Conservation (phyloP, 306 rosid genomes). For the Hippophae tibetana region DNA sequence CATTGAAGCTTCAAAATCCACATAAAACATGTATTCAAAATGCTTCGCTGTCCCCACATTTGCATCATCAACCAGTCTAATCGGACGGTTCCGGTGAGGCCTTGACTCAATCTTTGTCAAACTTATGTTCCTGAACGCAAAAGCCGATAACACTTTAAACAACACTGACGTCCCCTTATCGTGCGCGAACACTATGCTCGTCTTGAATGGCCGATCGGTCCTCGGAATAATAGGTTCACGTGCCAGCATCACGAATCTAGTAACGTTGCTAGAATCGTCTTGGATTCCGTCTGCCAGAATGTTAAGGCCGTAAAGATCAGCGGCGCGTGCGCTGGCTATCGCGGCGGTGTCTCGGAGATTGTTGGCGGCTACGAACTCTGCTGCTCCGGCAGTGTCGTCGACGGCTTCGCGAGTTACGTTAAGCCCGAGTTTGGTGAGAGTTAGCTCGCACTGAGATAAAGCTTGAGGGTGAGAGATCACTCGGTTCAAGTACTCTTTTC, state of each 20-base stretch:
- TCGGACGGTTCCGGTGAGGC: conserved; percentile 90
- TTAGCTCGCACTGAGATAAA: conserved; percentile 72
- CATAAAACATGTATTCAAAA: conserved; percentile 84
- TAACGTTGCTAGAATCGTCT: conserved; percentile 87
- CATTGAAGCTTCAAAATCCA: conserved; percentile 94
- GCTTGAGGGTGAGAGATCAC: conserved; percentile 97
- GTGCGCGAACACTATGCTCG: conserved; percentile 94
- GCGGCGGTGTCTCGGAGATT: conserved; percentile 78
- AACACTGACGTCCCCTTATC: conserved; percentile 86
- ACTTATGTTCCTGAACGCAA: conserved; percentile 83
- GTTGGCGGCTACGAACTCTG: conserved; percentile 59
- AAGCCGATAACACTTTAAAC: conserved; percentile 83
- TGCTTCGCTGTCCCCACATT: conserved; percentile 96
- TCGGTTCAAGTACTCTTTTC: conserved; percentile 63
- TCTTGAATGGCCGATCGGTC: conserved; percentile 79
- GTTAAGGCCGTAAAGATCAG: conserved; percentile 65
- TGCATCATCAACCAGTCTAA: conserved; percentile 66
- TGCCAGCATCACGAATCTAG: conserved; percentile 88
- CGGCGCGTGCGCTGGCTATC: conserved; percentile 80
- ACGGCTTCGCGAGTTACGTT: conserved; percentile 87
- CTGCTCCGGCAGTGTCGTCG: conserved; percentile 95
- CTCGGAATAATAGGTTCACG: conserved; percentile 89
- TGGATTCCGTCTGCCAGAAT: conserved; percentile 77
- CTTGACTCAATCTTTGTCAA: conserved; percentile 90
- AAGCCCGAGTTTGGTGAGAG: conserved; percentile 71